phyloP scores from a whole-genome alignment of 2,329 filamentous ascomycete species.

The Diaporthe destruens region DNA sequence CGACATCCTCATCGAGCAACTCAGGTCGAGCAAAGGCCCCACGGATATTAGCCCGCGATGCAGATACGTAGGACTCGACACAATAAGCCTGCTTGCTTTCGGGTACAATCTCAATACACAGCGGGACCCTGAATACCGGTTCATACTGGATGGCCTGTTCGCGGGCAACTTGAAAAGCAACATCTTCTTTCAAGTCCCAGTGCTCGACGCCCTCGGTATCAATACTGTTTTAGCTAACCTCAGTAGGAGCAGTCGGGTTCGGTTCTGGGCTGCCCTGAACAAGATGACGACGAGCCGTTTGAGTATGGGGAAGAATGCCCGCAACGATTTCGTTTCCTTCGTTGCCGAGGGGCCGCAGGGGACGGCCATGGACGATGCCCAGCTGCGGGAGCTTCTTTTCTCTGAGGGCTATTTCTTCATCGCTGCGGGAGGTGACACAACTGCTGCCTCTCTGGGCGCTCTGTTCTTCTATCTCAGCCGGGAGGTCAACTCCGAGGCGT shows the following conservation, averaged over 20 bases:
- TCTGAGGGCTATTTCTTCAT: conserved; percentile 1
- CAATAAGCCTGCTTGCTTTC: conserved; percentile 7
- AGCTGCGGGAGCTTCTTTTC: neutral
- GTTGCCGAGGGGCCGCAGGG: neutral
- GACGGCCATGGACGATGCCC: neutral
- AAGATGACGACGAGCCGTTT: neutral
- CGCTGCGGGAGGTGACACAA: neutral
- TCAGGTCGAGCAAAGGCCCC: neutral
- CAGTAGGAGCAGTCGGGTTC: neutral
- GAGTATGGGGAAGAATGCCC: neutral
- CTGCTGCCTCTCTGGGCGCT: neutral
- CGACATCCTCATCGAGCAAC: conserved; percentile 7
- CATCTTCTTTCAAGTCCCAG: neutral
- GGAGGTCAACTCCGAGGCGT: neutral
- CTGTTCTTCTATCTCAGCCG: conserved; percentile 21
- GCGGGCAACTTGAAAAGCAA: neutral
- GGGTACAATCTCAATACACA: conserved; percentile 1
- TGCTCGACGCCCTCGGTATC: neutral
- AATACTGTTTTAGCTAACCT: neutral
- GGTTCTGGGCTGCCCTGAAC: neutral
- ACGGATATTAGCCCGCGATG: neutral
- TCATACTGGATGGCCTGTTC: neutral
- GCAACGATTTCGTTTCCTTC: neutral
- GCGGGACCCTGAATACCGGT: neutral
- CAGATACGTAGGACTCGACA: conserved; percentile 1